These are phyloP conservation scores for Erythrobasidium hasegawianum DNA, from an alignment of 1,284 basidiomycete species.

Conservation along the genomic window DNA sequence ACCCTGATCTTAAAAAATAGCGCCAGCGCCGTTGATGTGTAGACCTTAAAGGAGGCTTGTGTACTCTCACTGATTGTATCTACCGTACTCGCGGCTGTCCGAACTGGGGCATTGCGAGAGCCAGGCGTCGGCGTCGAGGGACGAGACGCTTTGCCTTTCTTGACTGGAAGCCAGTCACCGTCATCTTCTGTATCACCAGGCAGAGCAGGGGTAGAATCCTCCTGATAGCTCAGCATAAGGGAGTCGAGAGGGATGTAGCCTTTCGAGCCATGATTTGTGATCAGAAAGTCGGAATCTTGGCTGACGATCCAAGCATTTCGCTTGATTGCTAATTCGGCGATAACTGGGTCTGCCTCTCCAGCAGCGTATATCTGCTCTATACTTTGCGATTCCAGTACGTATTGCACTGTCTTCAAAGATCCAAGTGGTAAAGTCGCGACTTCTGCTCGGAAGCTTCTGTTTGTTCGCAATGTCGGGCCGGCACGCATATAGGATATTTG, in stretches of 20 bases:
- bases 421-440: constrained; percentile 7
- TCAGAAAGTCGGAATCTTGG: constrained; percentile 29
- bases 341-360: constrained; percentile 26
- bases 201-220: neutral
- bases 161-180: constrained; percentile 19
- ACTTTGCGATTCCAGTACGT: neutral
- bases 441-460: constrained; percentile 18
- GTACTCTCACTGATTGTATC: neutral
- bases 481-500: constrained; percentile 24
- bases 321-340: constrained; percentile 28
- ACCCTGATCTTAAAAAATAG: neutral
- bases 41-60: constrained; percentile 10
- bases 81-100: neutral
- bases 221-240: neutral
- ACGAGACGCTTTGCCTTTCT: neutral
- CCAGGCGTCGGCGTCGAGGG: neutral
- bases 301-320: constrained; percentile 25
- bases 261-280: constrained; percentile 20
- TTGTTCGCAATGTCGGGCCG: constrained; percentile 10
- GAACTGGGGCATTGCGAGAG: too few relatives aligned
- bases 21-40: constrained; percentile 2
- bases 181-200: neutral
- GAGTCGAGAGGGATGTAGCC: constrained; percentile 32
- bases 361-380: constrained; percentile 19
- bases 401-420: constrained; percentile 9